A percentile compares a stretch with the other conserved stretches of the same genome.
Evolutionary conservation across 768 basidiomycete genomes (phyloP).

Genomic region (Gelatoporia subvermispora): DNA sequence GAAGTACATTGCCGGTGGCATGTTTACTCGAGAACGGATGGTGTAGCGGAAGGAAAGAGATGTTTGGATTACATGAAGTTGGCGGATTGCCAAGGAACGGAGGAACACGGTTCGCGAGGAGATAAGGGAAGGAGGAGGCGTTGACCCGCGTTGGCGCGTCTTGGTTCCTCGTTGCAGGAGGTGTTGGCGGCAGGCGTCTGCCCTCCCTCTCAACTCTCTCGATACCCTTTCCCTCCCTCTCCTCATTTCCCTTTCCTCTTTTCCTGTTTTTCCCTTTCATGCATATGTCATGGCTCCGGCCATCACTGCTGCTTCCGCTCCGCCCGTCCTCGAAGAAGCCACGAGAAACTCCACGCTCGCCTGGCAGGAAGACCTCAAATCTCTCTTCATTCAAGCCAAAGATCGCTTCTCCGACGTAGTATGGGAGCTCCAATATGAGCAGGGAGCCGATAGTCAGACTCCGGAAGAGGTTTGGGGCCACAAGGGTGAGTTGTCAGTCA

Average conservation of each 20-base stretch:
- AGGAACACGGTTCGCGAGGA: too few species aligned
- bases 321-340: slow-evolving; percentile 60
- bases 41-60: background rate
- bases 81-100: too few species aligned
- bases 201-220: slow-evolving; percentile 1
- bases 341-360: slow-evolving; percentile 58
- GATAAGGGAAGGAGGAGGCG: too few species aligned
- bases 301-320: slow-evolving; percentile 21
- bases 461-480: slow-evolving; percentile 80
- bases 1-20: slow-evolving; percentile 11
- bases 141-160: too few species aligned
- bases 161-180: slow-evolving; percentile 2
- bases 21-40: background rate
- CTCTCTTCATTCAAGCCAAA: slow-evolving; percentile 77
- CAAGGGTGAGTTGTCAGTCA: slow-evolving; percentile 60
- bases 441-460: slow-evolving; percentile 36
- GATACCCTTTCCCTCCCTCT: slow-evolving; percentile 6
- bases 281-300: background rate
- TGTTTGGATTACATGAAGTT: too few species aligned
- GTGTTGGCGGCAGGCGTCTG: background rate
- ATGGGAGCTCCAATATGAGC: slow-evolving; percentile 67
- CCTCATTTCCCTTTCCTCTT: slow-evolving; percentile 1
- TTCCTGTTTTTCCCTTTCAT: background rate
- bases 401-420: slow-evolving; percentile 95
- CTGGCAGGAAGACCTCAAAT: slow-evolving; percentile 80